Conservation (phyloP, 2,329 filamentous ascomycete genomes). For the Berkeleyomyces rouxiae region DNA sequence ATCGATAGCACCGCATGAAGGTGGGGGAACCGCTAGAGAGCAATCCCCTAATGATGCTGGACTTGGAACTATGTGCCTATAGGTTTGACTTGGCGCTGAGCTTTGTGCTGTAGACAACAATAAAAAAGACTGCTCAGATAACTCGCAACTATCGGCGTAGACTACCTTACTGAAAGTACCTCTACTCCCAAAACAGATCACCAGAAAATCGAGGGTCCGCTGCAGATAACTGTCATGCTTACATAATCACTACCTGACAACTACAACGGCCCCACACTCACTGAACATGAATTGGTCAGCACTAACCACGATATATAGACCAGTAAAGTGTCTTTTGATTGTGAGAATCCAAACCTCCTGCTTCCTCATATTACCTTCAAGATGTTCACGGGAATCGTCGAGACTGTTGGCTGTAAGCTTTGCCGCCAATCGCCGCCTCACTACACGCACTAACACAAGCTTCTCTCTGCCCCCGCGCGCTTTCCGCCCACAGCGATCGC, state of each 20-base stretch:
- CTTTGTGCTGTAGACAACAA: no score
- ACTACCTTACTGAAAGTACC: no score
- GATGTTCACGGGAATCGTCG: conserved; percentile 95
- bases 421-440: neutral
- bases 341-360: neutral
- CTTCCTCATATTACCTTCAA: neutral
- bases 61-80: no score
- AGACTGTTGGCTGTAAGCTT: conserved; percentile 72
- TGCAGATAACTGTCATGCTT: neutral
- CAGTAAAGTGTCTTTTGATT: no score
- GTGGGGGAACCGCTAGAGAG: neutral
- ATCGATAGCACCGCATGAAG: conserved; percentile 5
- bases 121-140: no score
- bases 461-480: neutral
- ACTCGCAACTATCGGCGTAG: no score
- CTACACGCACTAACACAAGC: neutral
- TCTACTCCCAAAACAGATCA: no score
- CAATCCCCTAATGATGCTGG: neutral
- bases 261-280: neutral
- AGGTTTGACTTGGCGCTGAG: no score
- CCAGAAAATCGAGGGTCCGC: no score
- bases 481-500: conserved; percentile 49
- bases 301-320: neutral
- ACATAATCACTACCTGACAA: neutral
- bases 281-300: neutral